Percentiles rank a stretch among this genome's conserved stretches.
phyloP scores from a whole-genome alignment of 2,329 filamentous ascomycete species.

The Mycogone perniciosa region DNA sequence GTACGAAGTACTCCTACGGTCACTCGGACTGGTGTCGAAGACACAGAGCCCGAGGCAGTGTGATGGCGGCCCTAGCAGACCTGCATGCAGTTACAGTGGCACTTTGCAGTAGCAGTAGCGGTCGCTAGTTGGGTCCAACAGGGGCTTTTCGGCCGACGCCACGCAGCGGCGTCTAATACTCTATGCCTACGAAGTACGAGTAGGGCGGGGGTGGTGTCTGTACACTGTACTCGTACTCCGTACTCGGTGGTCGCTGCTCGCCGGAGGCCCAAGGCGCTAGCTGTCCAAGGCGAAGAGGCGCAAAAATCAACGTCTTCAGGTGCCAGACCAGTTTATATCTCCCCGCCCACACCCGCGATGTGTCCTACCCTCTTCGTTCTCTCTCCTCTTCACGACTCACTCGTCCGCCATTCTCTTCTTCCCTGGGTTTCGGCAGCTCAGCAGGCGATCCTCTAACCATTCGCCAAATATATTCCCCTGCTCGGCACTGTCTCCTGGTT shows the following conservation, averaged over 20 bases:
- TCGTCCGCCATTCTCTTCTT: constrained; percentile 54
- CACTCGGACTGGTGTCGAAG: too few species aligned
- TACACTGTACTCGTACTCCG: constrained; percentile 3
- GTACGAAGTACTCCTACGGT: too few species aligned
- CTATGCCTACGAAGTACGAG: background rate
- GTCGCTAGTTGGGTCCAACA: background rate
- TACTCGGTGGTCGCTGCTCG: constrained; percentile 3
- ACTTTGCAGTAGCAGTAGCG: background rate
- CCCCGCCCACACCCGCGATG: constrained; percentile 41
- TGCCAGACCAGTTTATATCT: constrained; percentile 26
- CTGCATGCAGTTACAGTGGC: background rate
- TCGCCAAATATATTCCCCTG: constrained; percentile 25
- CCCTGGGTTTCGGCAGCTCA: constrained; percentile 49
- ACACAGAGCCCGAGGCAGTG: background rate
- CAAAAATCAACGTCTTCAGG: background rate
- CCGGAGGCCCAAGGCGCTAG: background rate
- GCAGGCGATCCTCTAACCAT: constrained; percentile 46
- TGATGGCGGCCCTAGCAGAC: background rate
- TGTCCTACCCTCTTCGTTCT: constrained; percentile 32
- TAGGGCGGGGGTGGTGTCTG: background rate
- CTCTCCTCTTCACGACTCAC: constrained; percentile 47
- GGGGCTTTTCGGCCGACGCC: constrained; percentile 4
- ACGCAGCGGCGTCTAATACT: constrained; percentile 6
- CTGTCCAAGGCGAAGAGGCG: background rate
- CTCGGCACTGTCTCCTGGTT: constrained; percentile 47